Base-by-base conservation (phyloP, 208 protist genomes). In the Strigomonas galati region DNA sequence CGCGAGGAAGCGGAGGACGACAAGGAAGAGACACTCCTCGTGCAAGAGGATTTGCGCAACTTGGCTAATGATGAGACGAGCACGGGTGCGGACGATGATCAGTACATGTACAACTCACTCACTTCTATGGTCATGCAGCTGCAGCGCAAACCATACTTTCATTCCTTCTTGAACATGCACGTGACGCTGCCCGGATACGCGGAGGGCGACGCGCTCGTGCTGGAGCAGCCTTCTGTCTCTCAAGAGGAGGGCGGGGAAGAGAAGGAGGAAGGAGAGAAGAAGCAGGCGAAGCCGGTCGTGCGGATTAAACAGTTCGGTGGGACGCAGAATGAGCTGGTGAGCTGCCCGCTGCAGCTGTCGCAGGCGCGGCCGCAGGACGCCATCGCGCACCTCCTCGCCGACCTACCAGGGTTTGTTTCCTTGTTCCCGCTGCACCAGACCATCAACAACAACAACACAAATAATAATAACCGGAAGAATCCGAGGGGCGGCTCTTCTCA, bases 381-480 rank as follows among this genome's bases (percentile, higher is more conserved):
- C 12, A 40, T 92, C 56, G 61, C 72, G 0, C n/a, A 72, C 0
- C 81, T 76, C 12, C 63, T 94, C 48, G 66, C 54, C 19, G 82
- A 85, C 26, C 62, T 94, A 19, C 85, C 89, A 0, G 85, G 85
- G 2, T 94, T 91, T 55, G 51, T 94, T 10, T 76, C 71, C 2
- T 88, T 79, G 51, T 92, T 83, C 82, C 44, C 59, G 28, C 60
- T 92, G 35, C 73, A 85, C 62, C 35, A 40, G 10, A 40, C 7
- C 35, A 40, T 14, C 35, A 40, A 40, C 35, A 40, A 40, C 35
- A 40, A 40, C 35, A 40, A 10, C 10, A 40, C 4, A 14, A 40
- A 40, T 40, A 40, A 40, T 40, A 40, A 40, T 40, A 40, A 40
- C 35, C 35, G 35, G 35, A 4, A 10, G 7, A 40, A 40, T 10